Conservation (phyloP, 495 filamentous ascomycete genomes). For the Neurospora sp. region DNA sequence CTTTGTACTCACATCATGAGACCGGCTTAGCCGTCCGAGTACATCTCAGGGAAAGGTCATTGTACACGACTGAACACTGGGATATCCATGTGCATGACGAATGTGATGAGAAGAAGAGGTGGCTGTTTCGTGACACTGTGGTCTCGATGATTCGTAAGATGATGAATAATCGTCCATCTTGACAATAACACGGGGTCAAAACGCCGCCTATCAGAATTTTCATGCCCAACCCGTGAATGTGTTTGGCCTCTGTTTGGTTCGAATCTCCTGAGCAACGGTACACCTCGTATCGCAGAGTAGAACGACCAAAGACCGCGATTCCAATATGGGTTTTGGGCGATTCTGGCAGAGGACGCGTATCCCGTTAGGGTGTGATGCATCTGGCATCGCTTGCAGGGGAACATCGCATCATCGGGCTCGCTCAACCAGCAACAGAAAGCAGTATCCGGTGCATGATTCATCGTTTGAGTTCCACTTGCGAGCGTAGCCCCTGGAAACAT, state of each 20-base stretch:
- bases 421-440: too few species aligned
- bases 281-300: not conserved
- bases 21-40: not conserved
- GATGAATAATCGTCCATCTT: not conserved
- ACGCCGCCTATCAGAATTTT: not conserved
- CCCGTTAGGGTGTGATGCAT: too few species aligned
- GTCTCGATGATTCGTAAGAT: not conserved
- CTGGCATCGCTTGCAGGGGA: too few species aligned
- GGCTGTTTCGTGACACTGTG: not conserved
- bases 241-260: not conserved
- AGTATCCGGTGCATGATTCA: too few species aligned
- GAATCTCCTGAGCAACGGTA: not conserved
- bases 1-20: not conserved
- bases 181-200: not conserved
- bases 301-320: not conserved
- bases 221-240: not conserved
- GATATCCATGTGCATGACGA: not conserved
- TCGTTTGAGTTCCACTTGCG: too few species aligned
- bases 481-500: too few species aligned
- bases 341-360: too few species aligned
- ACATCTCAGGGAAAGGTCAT: not conserved
- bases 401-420: too few species aligned
- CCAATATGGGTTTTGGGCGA: not conserved
- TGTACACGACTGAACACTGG: not conserved
- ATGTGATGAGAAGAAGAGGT: not conserved